Evolutionary conservation across 2,329 filamentous ascomycete species (phyloP).

Genomic region (Incumbomyces delicatus): DNA sequence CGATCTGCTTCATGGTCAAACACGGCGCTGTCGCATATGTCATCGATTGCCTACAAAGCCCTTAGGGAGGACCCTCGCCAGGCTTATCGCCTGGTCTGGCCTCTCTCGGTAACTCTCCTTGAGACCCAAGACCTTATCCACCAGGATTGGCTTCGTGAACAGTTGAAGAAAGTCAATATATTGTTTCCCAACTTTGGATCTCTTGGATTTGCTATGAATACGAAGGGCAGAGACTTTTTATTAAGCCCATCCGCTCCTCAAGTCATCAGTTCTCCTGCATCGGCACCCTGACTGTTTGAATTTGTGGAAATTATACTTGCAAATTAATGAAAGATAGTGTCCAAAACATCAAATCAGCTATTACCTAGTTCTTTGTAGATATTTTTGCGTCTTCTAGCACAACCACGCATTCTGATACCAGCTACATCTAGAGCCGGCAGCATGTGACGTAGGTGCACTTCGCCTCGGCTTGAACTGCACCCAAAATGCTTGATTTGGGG

Average conservation of each 20-base stretch:
- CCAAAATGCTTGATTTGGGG: too few relatives aligned
- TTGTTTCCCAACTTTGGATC: slow-evolving; percentile 7
- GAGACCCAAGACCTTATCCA: slow-evolving; percentile 8
- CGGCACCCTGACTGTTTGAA: too few relatives aligned
- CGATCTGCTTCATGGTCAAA: background rate
- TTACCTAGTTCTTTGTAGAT: too few relatives aligned
- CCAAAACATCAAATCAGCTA: too few relatives aligned
- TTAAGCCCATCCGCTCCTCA: background rate
- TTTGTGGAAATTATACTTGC: too few relatives aligned
- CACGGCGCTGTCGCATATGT: slow-evolving; percentile 1
- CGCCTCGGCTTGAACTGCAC: too few relatives aligned
- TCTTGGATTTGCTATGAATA: background rate
- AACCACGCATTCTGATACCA: too few relatives aligned
- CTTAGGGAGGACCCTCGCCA: slow-evolving; percentile 5
- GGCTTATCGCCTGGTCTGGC: slow-evolving; percentile 9
- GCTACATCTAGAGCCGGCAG: too few relatives aligned
- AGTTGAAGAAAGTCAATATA: slow-evolving; percentile 4
- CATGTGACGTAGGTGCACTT: too few relatives aligned
- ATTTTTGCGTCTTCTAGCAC: too few relatives aligned
- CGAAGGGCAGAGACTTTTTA: background rate
- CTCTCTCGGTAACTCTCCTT: slow-evolving; percentile 6
- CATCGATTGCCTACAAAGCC: slow-evolving; percentile 9
- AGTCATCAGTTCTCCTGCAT: too few relatives aligned
- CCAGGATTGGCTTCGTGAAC: slow-evolving; percentile 6
- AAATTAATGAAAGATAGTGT: too few relatives aligned